Evolutionary conservation across 2,329 filamentous ascomycete species (phyloP).

Genomic region (Neofusicoccum umdonicola): DNA sequence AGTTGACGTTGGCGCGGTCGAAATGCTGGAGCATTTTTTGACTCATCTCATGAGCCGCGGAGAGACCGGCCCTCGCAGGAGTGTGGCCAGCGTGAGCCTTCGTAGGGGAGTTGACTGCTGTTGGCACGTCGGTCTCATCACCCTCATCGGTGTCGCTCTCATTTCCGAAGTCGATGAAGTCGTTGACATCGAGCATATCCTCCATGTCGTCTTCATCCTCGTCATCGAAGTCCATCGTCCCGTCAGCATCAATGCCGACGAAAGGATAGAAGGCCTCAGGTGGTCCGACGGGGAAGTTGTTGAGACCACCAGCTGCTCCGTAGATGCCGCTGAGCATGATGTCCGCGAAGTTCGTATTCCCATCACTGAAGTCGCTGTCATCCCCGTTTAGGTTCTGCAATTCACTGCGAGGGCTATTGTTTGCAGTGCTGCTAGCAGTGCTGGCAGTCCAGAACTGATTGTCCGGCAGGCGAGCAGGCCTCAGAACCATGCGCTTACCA

Average conservation of each 20-base stretch:
- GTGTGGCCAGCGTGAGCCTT: conserved; percentile 30
- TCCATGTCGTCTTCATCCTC: conserved; percentile 58
- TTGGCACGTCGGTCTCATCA: conserved; percentile 36
- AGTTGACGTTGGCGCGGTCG: conserved; percentile 41
- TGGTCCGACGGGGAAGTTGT: conserved; percentile 57
- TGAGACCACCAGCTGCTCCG: conserved; percentile 52
- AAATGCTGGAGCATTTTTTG: conserved; percentile 37
- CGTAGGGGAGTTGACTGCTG: conserved; percentile 34
- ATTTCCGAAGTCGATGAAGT: conserved; percentile 40
- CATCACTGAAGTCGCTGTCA: conserved; percentile 40
- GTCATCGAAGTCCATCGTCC: conserved; percentile 59
- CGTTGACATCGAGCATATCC: conserved; percentile 41
- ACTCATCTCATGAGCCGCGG: conserved; percentile 17
- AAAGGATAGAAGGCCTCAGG: conserved; percentile 75
- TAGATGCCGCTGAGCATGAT: conserved; percentile 77
- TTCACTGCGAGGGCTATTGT: conserved; percentile 39
- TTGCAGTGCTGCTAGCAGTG: conserved; percentile 39
- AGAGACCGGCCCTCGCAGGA: conserved; percentile 27
- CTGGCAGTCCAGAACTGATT: conserved; percentile 27
- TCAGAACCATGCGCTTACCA: conserved; percentile 28
- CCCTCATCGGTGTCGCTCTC: conserved; percentile 36
- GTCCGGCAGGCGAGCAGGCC: conserved; percentile 14
- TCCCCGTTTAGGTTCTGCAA: conserved; percentile 35
- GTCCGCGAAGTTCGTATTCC: conserved; percentile 50
- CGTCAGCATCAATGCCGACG: conserved; percentile 55